Evolutionary conservation across 2,329 filamentous ascomycete genomes (phyloP).

Genomic region (Aspergillus novoparasiticus): DNA sequence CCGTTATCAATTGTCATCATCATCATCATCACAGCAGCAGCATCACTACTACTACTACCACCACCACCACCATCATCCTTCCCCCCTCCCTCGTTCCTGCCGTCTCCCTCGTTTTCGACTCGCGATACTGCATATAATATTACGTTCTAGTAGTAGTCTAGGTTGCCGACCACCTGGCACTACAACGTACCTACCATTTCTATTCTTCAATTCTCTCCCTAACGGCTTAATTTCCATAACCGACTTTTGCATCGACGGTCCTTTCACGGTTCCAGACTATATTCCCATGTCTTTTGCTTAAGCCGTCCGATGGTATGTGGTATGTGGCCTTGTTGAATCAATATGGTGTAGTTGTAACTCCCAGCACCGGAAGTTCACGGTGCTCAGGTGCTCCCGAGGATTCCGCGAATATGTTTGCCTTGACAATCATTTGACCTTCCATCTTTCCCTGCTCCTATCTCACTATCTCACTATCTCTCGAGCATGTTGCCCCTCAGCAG

Average conservation of each 20-base stretch:
- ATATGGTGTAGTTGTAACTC: neutral
- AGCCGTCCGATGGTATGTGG: slow-evolving; percentile 22
- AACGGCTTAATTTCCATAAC: neutral
- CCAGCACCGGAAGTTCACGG: neutral
- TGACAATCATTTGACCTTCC: slow-evolving; percentile 6
- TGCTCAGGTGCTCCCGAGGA: slow-evolving; percentile 7
- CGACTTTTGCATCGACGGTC: neutral
- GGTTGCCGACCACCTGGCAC: neutral
- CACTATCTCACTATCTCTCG: neutral
- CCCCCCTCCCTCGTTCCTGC: neutral
- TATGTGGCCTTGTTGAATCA: neutral
- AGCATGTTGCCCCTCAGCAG: neutral
- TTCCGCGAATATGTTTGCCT: slow-evolving; percentile 12
- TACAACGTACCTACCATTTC: neutral
- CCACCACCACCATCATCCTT: neutral
- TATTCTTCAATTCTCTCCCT: neutral
- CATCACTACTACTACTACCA: neutral
- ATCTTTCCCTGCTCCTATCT: neutral
- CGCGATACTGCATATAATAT: neutral
- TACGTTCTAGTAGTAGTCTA: neutral
- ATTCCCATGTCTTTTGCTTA: slow-evolving; percentile 2
- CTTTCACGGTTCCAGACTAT: neutral
- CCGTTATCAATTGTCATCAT: neutral
- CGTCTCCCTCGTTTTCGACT: neutral
- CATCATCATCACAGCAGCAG: neutral